These are phyloP conservation scores for Novymonas esmeraldas DNA, from an alignment of 208 protist species.

Conservation along the genomic window DNA sequence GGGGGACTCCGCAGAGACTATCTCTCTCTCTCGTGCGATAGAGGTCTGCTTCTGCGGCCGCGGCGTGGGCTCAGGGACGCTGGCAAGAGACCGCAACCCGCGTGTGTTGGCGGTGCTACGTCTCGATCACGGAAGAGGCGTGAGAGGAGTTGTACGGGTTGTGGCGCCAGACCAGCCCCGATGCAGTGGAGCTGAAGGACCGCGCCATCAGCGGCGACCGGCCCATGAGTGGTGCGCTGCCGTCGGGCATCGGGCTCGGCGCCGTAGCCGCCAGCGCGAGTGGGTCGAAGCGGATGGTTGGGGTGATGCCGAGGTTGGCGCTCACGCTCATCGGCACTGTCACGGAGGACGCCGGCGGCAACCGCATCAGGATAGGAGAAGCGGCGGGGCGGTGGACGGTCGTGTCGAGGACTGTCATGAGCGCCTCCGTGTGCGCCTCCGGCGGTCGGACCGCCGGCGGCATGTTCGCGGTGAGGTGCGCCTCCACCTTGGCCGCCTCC, in stretches of 20 bases:
- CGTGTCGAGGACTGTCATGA: constrained; percentile 13
- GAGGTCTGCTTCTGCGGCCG: no score
- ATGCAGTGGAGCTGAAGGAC: constrained; percentile 70
- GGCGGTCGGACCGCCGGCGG: constrained; percentile 1
- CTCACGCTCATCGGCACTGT: constrained; percentile 47
- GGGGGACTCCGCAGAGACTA: neutral
- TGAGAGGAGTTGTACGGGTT: constrained; percentile 74
- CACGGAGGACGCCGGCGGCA: constrained; percentile 22
- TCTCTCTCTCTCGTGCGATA: neutral
- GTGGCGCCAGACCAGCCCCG: constrained; percentile 76
- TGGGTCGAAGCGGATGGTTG: constrained; percentile 44
- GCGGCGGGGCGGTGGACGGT: neutral
- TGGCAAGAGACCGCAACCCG: no score
- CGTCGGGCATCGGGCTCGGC: constrained; percentile 28
- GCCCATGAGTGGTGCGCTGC: constrained; percentile 23
- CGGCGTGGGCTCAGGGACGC: no score
- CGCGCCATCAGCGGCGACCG: constrained; percentile 52
- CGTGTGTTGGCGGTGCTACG: no score
- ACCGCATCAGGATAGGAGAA: constrained; percentile 14
- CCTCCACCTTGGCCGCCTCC: constrained; percentile 10
- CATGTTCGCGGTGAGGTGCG: constrained; percentile 6
- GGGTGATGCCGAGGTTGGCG: constrained; percentile 33
- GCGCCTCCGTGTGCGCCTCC: constrained; percentile 14
- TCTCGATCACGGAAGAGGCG: constrained; percentile 72
- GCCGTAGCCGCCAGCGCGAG: constrained; percentile 42